Conservation (phyloP, 257 asterid genomes). For the Nicotiana otophora region DNA sequence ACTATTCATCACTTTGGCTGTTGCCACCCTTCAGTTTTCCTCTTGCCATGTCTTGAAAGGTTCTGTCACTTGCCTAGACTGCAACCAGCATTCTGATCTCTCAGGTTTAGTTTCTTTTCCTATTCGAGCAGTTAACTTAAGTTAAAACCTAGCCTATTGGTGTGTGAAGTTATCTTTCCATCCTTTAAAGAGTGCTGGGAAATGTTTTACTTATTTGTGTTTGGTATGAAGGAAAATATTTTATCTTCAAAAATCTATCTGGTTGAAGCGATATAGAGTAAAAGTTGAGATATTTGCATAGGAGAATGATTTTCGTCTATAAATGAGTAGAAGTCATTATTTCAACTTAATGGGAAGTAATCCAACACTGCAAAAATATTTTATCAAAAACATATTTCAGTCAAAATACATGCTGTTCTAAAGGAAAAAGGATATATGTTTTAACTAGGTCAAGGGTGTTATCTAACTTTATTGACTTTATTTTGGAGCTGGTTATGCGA, state of each 20-base stretch:
- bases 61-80: constrained; percentile 65
- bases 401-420: no score
- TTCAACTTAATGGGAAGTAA: background rate
- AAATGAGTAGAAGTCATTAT: background rate
- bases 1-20: constrained; percentile 33
- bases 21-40: constrained; percentile 25
- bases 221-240: no score
- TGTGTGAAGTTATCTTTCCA: no score
- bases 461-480: no score
- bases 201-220: no score
- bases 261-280: background rate
- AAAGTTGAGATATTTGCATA: background rate
- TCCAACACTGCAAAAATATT: background rate
- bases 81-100: constrained; percentile 37
- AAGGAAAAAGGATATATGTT: no score
- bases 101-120: constrained; percentile 41
- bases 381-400: background rate
- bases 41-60: constrained; percentile 39
- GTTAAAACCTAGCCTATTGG: no score
- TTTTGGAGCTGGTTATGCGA: no score
- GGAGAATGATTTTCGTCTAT: background rate
- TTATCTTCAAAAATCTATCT: no score
- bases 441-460: no score
- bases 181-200: no score
- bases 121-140: background rate